phyloP scores from a whole-genome alignment of 2,329 filamentous ascomycete species.

The Calonectria montana region DNA sequence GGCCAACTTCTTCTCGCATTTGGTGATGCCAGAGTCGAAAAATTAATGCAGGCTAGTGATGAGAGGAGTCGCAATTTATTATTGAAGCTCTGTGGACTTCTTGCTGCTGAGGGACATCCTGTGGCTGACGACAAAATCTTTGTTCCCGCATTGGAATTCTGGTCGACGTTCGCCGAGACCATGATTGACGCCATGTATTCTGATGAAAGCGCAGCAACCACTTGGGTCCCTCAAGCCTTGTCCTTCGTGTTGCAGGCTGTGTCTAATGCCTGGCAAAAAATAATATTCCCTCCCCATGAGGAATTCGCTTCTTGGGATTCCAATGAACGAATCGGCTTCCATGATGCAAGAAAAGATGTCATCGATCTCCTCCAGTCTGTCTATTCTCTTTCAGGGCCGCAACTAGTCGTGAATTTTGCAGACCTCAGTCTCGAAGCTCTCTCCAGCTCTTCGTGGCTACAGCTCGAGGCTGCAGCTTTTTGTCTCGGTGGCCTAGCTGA shows the following conservation, averaged over 20 bases:
- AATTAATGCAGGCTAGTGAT: conserved; percentile 65
- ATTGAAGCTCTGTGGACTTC: conserved; percentile 70
- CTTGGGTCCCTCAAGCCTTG: conserved; percentile 70
- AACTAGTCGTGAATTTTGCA: conserved; percentile 68
- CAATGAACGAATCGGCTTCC: conserved; percentile 74
- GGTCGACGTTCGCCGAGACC: conserved; percentile 80
- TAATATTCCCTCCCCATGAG: conserved; percentile 71
- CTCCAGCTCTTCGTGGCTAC: conserved; percentile 62
- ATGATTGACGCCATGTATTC: conserved; percentile 69
- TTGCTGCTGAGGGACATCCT: conserved; percentile 74
- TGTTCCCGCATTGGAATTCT: conserved; percentile 81
- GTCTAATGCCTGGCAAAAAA: conserved; percentile 75
- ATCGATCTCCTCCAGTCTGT: conserved; percentile 80
- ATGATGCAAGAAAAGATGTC: conserved; percentile 82
- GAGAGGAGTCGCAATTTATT: conserved; percentile 66
- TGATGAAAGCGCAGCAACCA: conserved; percentile 56
- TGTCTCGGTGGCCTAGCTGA: conserved; percentile 77
- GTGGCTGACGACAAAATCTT: conserved; percentile 81
- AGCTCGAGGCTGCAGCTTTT: conserved; percentile 70
- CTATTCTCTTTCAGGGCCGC: conserved; percentile 69
- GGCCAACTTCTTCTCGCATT: conserved; percentile 76
- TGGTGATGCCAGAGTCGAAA: conserved; percentile 72
- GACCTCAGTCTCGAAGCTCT: conserved; percentile 65
- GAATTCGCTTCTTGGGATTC: conserved; percentile 76
- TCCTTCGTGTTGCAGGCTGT: conserved; percentile 72